These are phyloP conservation scores for Phytophthora chlamydospora DNA, from an alignment of 352 stramenopile species.

Conservation along the genomic window DNA sequence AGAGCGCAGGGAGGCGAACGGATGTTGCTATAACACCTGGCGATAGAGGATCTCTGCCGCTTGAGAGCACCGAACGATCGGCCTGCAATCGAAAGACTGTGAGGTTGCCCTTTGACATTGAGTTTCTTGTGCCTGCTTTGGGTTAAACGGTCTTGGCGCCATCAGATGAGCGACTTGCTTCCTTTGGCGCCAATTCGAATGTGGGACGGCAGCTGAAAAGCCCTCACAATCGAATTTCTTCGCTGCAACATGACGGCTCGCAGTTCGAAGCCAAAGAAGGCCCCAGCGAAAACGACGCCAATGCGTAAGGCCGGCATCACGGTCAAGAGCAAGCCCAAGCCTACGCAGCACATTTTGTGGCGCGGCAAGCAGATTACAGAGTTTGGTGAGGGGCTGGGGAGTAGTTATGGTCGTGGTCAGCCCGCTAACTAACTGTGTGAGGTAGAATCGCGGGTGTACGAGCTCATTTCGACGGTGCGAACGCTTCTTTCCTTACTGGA, in stretches of 20 bases:
- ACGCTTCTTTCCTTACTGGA: not conserved
- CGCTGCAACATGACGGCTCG: constrained; percentile 28
- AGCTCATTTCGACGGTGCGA: constrained; percentile 75
- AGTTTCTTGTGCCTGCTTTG: not conserved
- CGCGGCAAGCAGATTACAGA: constrained; percentile 71
- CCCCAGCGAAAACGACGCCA: constrained; percentile 13
- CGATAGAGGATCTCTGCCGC: constrained; percentile 23
- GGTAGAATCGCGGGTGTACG: constrained; percentile 79
- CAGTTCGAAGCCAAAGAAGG: constrained; percentile 26
- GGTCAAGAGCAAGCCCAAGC: constrained; percentile 25
- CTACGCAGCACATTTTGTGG: constrained; percentile 71
- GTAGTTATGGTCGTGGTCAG: no score
- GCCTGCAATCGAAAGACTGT: constrained; percentile 19
- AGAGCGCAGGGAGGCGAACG: not conserved
- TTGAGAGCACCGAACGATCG: constrained; percentile 3
- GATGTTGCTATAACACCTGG: constrained; percentile 1
- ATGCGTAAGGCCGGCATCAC: constrained; percentile 19
- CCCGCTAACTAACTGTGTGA: not conserved
- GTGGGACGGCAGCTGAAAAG: constrained; percentile 7
- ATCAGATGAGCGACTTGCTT: constrained; percentile 6
- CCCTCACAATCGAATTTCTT: constrained; percentile 22
- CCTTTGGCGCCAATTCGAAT: constrained; percentile 30
- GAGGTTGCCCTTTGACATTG: constrained; percentile 6
- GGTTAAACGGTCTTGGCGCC: constrained; percentile 13
- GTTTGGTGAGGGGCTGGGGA: constrained; percentile 53